phyloP scores from a whole-genome alignment of 345 rosid species.

The Aethionema arabicum region DNA sequence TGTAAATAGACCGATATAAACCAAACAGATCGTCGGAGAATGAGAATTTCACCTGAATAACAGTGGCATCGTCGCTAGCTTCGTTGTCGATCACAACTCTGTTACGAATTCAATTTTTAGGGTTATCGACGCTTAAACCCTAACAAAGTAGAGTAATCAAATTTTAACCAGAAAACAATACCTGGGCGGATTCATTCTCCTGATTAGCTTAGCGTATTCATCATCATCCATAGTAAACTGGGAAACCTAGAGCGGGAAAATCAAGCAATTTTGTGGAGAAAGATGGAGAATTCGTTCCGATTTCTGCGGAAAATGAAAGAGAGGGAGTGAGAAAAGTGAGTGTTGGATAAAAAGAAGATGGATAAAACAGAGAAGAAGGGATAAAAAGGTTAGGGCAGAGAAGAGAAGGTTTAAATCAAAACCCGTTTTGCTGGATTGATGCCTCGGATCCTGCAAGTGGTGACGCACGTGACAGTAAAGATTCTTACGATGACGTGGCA shows the following conservation, averaged over 20 bases:
- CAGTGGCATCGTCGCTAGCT: constrained; percentile 67
- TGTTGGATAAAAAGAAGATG: not conserved
- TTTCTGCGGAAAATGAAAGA: not conserved
- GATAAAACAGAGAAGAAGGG: constrained; percentile 2
- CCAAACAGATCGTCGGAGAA: not conserved
- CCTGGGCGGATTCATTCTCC: constrained; percentile 95
- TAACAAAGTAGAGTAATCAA: constrained; percentile 11
- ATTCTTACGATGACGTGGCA: constrained; percentile 27
- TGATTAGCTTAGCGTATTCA: constrained; percentile 78
- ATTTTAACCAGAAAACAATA: constrained; percentile 19
- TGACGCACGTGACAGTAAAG: constrained; percentile 30
- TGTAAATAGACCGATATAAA: not conserved
- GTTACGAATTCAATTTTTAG: constrained; percentile 17
- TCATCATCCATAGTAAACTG: constrained; percentile 50
- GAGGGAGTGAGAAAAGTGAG: no score
- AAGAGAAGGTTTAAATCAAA: not conserved
- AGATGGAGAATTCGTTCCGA: not conserved
- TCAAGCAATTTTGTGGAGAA: not conserved
- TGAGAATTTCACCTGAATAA: constrained; percentile 52
- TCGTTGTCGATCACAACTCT: constrained; percentile 84
- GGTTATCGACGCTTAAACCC: not conserved
- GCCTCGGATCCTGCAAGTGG: constrained; percentile 24
- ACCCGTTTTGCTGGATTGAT: constrained; percentile 16
- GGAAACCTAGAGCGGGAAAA: not conserved
- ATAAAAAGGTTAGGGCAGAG: constrained; percentile 13